Percentiles rank a stretch among this genome's conserved stretches.
These are phyloP conservation scores for Cylindricascospora bacillispora DNA, from an alignment of 1,139 yeast species.

Conservation along the genomic window DNA sequence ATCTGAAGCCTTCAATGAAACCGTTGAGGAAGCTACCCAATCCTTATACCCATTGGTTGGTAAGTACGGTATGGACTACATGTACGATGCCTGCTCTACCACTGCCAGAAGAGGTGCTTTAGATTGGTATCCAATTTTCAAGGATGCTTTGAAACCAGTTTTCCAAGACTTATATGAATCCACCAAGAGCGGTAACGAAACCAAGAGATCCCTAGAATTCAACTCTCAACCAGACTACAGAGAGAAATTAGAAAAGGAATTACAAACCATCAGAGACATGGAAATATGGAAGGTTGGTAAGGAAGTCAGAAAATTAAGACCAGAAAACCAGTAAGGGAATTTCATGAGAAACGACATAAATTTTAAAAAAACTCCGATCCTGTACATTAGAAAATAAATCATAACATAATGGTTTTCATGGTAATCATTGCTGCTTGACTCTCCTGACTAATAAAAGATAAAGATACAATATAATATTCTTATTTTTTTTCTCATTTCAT, in stretches of 20 bases:
- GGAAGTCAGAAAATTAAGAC: conserved; percentile 99
- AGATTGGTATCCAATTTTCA: conserved; percentile 99
- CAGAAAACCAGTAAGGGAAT: conserved; percentile 92
- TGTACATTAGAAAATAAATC: no score
- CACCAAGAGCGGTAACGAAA: conserved; percentile 92
- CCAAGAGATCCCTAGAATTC: conserved; percentile 95
- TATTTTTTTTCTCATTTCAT: no score
- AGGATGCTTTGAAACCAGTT: conserved; percentile 97
- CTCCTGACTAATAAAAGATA: background rate
- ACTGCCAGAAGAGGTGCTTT: conserved; percentile 99
- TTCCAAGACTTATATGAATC: conserved; percentile 92
- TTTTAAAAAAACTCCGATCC: no score
- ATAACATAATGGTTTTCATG: background rate
- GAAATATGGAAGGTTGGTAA: conserved; percentile 99
- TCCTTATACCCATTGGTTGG: conserved; percentile 98
- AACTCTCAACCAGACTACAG: conserved; percentile 98
- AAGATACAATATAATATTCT: no score
- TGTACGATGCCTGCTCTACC: conserved; percentile 99
- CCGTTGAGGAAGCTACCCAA: conserved; percentile 99
- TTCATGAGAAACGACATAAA: no score
- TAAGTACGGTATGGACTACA: conserved; percentile 99
- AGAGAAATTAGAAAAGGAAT: conserved; percentile 88
- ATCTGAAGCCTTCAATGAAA: conserved; percentile 99
- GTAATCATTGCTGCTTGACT: background rate
- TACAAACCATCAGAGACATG: conserved; percentile 84